phyloP scores from a whole-genome alignment of 176 grass and related monocot species.

The Sorghum bicolor region DNA sequence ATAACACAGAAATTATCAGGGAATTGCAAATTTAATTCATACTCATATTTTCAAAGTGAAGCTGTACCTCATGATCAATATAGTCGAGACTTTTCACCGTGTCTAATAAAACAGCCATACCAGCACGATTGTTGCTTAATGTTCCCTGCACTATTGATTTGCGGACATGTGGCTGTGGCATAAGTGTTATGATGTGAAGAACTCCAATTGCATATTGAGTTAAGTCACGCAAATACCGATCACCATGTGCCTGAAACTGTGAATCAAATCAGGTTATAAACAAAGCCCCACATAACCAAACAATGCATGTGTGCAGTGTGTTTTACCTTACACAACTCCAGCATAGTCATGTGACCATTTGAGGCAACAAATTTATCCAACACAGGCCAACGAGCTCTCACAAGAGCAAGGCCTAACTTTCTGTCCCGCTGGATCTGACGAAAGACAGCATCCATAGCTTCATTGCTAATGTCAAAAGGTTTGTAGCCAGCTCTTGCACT shows the following conservation, averaged over 20 bases:
- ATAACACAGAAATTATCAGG: neutral
- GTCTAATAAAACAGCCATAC: slow-evolving; percentile 84
- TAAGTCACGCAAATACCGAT: slow-evolving; percentile 88
- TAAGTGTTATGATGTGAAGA: slow-evolving; percentile 92
- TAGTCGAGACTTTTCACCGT: slow-evolving; percentile 75
- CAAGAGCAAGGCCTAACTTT: slow-evolving; percentile 88
- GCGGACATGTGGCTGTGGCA: slow-evolving; percentile 62
- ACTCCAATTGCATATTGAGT: slow-evolving; percentile 93
- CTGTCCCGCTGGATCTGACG: slow-evolving; percentile 91
- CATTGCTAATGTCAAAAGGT: slow-evolving; percentile 87
- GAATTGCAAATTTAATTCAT: slow-evolving; percentile 11
- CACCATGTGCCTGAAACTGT: slow-evolving; percentile 65
- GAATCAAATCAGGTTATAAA: slow-evolving; percentile 20
- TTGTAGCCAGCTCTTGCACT: slow-evolving; percentile 81
- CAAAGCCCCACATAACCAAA: slow-evolving; percentile 1
- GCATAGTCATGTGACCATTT: slow-evolving; percentile 85
- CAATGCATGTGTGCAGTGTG: neutral
- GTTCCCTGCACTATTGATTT: slow-evolving; percentile 84
- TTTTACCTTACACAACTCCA: slow-evolving; percentile 92
- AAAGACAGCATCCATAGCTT: slow-evolving; percentile 91
- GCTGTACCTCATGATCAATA: slow-evolving; percentile 83
- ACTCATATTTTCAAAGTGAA: slow-evolving; percentile 26
- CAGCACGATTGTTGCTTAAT: slow-evolving; percentile 82
- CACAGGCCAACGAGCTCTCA: slow-evolving; percentile 72
- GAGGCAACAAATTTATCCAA: slow-evolving; percentile 85